Base-by-base conservation (phyloP, 2,329 filamentous ascomycete species). In the Colletotrichum sp. region DNA sequence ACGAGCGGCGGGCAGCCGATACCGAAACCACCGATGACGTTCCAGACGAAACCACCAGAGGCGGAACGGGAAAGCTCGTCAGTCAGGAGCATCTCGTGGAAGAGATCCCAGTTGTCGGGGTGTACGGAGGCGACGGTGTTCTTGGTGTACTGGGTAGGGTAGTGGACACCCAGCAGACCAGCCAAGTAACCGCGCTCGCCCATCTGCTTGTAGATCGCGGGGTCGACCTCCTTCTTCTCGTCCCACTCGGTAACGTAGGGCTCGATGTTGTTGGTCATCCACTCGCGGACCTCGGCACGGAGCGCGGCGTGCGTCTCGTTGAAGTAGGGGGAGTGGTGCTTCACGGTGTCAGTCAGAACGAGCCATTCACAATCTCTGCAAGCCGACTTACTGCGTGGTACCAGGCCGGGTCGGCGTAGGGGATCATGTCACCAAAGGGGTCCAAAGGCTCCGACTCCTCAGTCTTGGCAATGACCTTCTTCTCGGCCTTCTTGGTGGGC, bases 241-340 rank as follows among this genome's bases (percentile, higher is more conserved):
- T 99, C 97, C 97, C 97, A 99, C 85, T 99, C 97, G 55, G 93
- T 94, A 72, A 99, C 95, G 80, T 96, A 91, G 26, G 97, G 96
- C 88, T 98, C 96, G 83, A 99, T 93, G 80, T 95, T 95, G 72
- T 89, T 91, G 77, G 98, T 95, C 72, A 99, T 92, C 96, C 96
- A 99, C 88, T 96, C 91, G 82, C 97, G 94, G 76, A 98, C 90
- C 88, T 99, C 97, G 78, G 92, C 93, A 76, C 97, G 95, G 66
- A 99, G 93, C 67, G 95, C 96, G 72, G 93, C 96, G 86, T 99
- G 97, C 7, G 95, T 93, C 86, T 98, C 94, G 87, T 98, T 98
- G 90, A 94, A 98, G 90, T 98, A 99, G 32, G 96, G 95, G 3
- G 96, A 98, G 88, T 98, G 95, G 86, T 98, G 98, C 94, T 98